Evolutionary conservation across 2,329 filamentous ascomycete genomes (phyloP), one percentile per base, ranked within the genome.

Genomic region (Fusarium hostae): DNA sequence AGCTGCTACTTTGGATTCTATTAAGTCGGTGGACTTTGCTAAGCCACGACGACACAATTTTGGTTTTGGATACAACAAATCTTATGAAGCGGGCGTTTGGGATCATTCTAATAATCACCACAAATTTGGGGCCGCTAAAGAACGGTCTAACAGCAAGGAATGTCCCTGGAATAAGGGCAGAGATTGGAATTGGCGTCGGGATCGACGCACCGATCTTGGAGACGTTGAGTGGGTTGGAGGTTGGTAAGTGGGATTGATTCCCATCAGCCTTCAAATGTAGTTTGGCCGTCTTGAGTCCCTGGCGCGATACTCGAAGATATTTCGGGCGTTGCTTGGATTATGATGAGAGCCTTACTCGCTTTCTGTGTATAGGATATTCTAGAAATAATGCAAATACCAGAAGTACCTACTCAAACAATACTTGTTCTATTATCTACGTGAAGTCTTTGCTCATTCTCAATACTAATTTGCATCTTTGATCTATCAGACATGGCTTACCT

Each of bases 151-250:
- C 50, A 68, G 77, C 66, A 85, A 85, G 78, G 86, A 85, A 61
- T 88, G 86, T 79, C 87, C 87, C 64, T 87, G 87, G 84, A 86
- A 82, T 71, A 88, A 86, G 79, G 85, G 85, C 72, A 86, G 87
- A 83, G 88, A 90, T 81, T 86, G 84, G 84, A 88, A 87, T 72
- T 89, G 88, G 87, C 87, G 88, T 78, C 85, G 88, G 78, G 90
- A 92, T 71, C 85, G 84, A 78, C 87, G 87, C 75, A 82, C 86
- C 78, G 91, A 92, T 84, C 88, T 93, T 81, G 91, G 91, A 79
- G 92, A 95, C 79, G 84, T 95, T 86, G 94, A 97, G 89, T 97
- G 95, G 91, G 94, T 97, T 90, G 94, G 94, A 86, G 94, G 93
- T 84, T 97, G 93, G 90, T 90, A 93, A 82, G 72, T 16, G 90